Evolutionary conservation across 2,329 filamentous ascomycete genomes (phyloP).

Genomic region (Cladorrhinum sp.): DNA sequence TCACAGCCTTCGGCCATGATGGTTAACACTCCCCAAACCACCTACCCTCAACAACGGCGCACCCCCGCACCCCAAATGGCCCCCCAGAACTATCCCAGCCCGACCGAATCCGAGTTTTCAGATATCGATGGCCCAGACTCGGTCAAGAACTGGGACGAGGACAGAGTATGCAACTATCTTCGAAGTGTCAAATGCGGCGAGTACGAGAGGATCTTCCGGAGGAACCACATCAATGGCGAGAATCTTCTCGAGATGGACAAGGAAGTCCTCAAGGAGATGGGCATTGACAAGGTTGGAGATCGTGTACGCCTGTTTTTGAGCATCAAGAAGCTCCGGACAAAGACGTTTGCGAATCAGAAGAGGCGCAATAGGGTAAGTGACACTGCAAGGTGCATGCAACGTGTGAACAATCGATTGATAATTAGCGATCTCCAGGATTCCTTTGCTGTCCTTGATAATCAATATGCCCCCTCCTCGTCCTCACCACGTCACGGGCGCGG

Average conservation of each 20-base stretch:
- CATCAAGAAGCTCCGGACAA: slow-evolving; percentile 78
- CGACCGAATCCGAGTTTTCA: slow-evolving; percentile 90
- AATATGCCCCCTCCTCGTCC: slow-evolving; percentile 59
- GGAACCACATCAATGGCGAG: slow-evolving; percentile 96
- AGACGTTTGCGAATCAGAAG: slow-evolving; percentile 71
- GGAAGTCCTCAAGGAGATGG: slow-evolving; percentile 93
- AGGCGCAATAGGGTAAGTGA: slow-evolving; percentile 77
- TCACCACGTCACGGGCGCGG: slow-evolving; percentile 44
- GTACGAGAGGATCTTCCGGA: slow-evolving; percentile 84
- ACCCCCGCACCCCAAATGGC: slow-evolving; percentile 46
- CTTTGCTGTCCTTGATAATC: slow-evolving; percentile 71
- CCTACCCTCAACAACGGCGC: slow-evolving; percentile 51
- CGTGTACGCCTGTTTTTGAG: slow-evolving; percentile 85
- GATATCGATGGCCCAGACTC: slow-evolving; percentile 74
- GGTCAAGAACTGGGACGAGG: slow-evolving; percentile 85
- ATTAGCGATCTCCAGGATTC: slow-evolving; percentile 61
- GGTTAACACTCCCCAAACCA: slow-evolving; percentile 46
- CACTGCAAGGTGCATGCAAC: not conserved
- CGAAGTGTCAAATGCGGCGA: slow-evolving; percentile 88
- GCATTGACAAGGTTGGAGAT: slow-evolving; percentile 96
- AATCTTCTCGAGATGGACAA: slow-evolving; percentile 97
- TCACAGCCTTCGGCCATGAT: slow-evolving; percentile 44
- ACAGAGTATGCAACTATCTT: slow-evolving; percentile 86
- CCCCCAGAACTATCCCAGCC: slow-evolving; percentile 67
- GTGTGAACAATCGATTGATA: not conserved